A percentile compares a stretch with the other conserved stretches of the same genome.
Evolutionary conservation across 169 alveolate species (phyloP).

Genomic region (Fabrea salina): DNA sequence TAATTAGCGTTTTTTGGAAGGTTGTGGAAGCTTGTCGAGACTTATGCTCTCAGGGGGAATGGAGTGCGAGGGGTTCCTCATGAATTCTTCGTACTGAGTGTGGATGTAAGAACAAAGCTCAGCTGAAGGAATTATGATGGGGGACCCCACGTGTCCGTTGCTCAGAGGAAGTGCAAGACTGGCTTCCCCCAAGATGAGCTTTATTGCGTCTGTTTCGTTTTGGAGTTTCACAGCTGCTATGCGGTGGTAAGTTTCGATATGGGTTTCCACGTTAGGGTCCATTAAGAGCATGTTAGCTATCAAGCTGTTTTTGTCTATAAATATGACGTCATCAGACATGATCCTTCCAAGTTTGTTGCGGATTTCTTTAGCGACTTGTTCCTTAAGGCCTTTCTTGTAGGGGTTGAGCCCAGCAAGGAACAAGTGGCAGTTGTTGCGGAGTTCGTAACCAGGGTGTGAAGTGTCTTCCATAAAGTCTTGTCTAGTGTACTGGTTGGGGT

Average conservation of each 20-base stretch:
- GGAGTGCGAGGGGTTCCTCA: neutral
- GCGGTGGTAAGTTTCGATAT: neutral
- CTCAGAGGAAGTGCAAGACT: slow-evolving; percentile 1
- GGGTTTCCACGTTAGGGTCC: neutral
- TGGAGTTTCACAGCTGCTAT: slow-evolving; percentile 1
- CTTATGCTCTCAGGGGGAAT: neutral
- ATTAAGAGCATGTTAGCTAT: slow-evolving; percentile 1
- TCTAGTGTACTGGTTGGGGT: neutral
- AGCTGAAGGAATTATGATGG: slow-evolving; percentile 14
- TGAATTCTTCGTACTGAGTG: slow-evolving; percentile 1
- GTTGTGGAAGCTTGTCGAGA: too few relatives aligned
- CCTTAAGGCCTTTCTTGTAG: neutral
- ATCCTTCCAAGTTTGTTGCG: slow-evolving; percentile 1
- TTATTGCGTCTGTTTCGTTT: slow-evolving; percentile 13
- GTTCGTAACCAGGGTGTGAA: neutral
- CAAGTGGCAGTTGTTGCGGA: neutral
- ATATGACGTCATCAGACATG: neutral
- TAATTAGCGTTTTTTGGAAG: too few relatives aligned
- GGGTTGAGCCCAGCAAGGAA: slow-evolving; percentile 20
- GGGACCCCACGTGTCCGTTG: slow-evolving; percentile 24
- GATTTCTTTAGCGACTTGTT: slow-evolving; percentile 16
- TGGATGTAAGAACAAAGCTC: slow-evolving; percentile 16
- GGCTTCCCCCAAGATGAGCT: slow-evolving; percentile 17
- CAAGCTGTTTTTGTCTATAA: slow-evolving; percentile 19
- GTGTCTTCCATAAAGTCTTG: slow-evolving; percentile 14